Evolutionary conservation across 495 filamentous ascomycete genomes (phyloP).

Genomic region (Aspergillus saccharolyticus): DNA sequence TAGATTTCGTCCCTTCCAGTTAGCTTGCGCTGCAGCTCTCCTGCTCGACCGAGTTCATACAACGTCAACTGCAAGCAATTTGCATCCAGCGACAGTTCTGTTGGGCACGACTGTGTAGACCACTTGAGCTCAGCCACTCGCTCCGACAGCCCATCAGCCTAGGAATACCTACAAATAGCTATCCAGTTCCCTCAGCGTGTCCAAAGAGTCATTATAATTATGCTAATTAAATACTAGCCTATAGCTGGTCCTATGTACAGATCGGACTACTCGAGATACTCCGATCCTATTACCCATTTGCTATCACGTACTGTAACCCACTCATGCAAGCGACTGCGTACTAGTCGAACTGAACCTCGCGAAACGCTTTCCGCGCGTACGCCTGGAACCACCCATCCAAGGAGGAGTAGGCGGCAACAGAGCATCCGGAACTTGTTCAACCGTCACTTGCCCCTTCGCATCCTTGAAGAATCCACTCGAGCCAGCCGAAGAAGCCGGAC

Average conservation of each 20-base stretch:
- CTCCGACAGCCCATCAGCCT: too few relatives aligned
- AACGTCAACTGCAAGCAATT: too few relatives aligned
- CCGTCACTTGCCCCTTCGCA: slow-evolving; percentile 5
- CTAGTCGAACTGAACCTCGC: not conserved
- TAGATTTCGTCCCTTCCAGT: too few relatives aligned
- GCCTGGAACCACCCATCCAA: not conserved
- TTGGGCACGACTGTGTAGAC: too few relatives aligned
- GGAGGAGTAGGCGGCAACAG: slow-evolving; percentile 5
- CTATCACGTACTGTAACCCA: not conserved
- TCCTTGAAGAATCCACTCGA: slow-evolving; percentile 8
- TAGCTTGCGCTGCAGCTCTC: too few relatives aligned
- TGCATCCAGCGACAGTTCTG: too few relatives aligned
- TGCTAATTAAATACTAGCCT: too few relatives aligned
- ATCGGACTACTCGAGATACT: not conserved
- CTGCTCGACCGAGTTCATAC: too few relatives aligned
- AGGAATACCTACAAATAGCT: too few relatives aligned
- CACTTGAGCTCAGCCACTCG: not conserved
- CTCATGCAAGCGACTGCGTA: not conserved
- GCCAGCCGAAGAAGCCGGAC: slow-evolving; percentile 1
- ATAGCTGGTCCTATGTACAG: not conserved
- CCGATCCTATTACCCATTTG: not conserved
- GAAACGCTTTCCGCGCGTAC: not conserved
- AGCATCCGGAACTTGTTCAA: not conserved
- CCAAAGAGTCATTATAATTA: too few relatives aligned
- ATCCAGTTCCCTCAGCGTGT: too few relatives aligned